Evolutionary conservation across 208 protist genomes (phyloP).

Genomic region (Crithidia acanthocephali): DNA sequence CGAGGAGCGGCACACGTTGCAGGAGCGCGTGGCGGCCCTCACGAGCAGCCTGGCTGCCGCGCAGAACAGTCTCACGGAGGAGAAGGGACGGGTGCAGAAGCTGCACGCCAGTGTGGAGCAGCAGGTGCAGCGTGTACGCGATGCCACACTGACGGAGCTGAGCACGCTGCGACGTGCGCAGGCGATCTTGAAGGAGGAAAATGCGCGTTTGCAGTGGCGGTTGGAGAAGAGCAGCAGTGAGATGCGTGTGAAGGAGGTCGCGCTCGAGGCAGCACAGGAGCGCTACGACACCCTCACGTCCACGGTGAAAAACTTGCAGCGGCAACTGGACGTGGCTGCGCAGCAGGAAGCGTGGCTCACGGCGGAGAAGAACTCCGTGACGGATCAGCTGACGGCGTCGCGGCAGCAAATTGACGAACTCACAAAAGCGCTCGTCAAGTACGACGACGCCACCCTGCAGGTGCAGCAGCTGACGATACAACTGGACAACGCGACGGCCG

Average conservation of each 20-base stretch:
- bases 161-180: slow-evolving; percentile 54
- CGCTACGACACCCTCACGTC: slow-evolving; percentile 27
- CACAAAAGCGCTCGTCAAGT: slow-evolving; percentile 23
- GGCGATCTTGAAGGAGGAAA: slow-evolving; percentile 44
- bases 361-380: slow-evolving; percentile 45
- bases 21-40: slow-evolving; percentile 45
- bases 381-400: slow-evolving; percentile 49
- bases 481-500: slow-evolving; percentile 50
- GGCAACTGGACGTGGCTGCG: slow-evolving; percentile 42
- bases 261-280: slow-evolving; percentile 16
- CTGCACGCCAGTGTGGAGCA: slow-evolving; percentile 49
- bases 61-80: slow-evolving; percentile 27
- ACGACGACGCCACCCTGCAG: slow-evolving; percentile 47
- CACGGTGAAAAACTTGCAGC: slow-evolving; percentile 35
- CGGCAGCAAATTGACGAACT: slow-evolving; percentile 58
- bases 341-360: slow-evolving; percentile 69
- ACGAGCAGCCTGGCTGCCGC: slow-evolving; percentile 31
- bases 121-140: slow-evolving; percentile 43
- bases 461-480: slow-evolving; percentile 58
- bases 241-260: slow-evolving; percentile 28
- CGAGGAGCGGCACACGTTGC: slow-evolving; percentile 38
- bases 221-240: slow-evolving; percentile 44
- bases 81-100: slow-evolving; percentile 33
- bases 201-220: slow-evolving; percentile 40
- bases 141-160: slow-evolving; percentile 50